Percentiles rank a stretch among this genome's conserved stretches.
Conservation (phyloP, 2,329 filamentous ascomycete species). For the Daldinia sp. region DNA sequence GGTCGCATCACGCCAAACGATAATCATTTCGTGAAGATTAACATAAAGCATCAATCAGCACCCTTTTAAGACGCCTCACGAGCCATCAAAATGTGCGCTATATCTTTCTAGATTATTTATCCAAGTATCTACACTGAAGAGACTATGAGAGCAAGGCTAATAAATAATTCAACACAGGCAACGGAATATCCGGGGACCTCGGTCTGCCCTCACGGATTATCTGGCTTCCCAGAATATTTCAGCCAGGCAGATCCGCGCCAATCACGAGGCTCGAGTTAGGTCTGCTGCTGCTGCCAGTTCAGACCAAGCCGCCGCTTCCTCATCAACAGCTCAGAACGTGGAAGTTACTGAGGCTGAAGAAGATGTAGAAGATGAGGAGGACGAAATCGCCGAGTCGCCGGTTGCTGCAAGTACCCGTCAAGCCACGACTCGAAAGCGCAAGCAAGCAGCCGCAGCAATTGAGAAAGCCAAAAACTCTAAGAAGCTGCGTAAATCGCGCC, state of each 20-base stretch:
- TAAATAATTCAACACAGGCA: constrained; percentile 24
- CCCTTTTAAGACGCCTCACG: neutral
- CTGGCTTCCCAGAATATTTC: constrained; percentile 46
- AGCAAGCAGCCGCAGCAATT: constrained; percentile 63
- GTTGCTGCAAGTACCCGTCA: constrained; percentile 21
- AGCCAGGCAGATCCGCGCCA: constrained; percentile 37
- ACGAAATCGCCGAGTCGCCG: constrained; percentile 17
- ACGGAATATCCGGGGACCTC: constrained; percentile 41
- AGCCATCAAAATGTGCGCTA: constrained; percentile 32
- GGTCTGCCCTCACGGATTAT: constrained; percentile 46
- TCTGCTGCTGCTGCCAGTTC: constrained; percentile 11
- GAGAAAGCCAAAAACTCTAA: constrained; percentile 71
- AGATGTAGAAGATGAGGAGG: constrained; percentile 27
- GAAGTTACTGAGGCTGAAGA: neutral
- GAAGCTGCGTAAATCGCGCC: constrained; percentile 57
- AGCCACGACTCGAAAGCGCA: constrained; percentile 53
- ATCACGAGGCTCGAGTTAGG: constrained; percentile 36
- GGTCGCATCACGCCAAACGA: constrained; percentile 3
- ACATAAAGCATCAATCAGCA: neutral
- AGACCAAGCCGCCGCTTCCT: constrained; percentile 3
- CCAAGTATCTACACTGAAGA: neutral
- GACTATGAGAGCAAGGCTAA: neutral
- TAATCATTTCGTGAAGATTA: neutral
- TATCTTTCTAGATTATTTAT: neutral
- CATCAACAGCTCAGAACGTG: neutral